Evolutionary conservation across 768 basidiomycete genomes (phyloP).

Genomic region (Termitomyces sp.): DNA sequence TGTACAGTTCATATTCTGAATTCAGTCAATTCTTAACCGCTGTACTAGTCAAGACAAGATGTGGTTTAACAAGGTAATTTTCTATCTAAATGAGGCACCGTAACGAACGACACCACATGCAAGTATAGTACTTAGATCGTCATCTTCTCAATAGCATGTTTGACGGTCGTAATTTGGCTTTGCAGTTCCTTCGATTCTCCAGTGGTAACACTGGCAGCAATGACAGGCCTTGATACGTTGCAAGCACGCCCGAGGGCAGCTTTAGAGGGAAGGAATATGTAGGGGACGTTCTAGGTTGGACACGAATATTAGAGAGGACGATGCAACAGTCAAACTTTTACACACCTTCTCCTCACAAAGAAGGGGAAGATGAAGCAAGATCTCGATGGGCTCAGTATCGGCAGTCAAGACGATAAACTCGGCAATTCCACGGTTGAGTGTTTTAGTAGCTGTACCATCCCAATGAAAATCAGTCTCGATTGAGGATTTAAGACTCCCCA

Average conservation of each 20-base stretch:
- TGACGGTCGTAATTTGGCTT: constrained; percentile 84
- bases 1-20: background rate
- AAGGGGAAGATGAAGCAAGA: constrained; percentile 92
- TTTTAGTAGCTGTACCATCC: constrained; percentile 76
- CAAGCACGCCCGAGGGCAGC: constrained; percentile 95
- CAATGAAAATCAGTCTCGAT: constrained; percentile 5
- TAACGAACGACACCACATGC: background rate
- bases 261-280: constrained; percentile 93
- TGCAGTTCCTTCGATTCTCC: constrained; percentile 89
- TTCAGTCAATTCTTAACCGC: background rate
- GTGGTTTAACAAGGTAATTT: background rate
- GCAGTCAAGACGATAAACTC: constrained; percentile 97
- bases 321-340: background rate
- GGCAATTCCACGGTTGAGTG: constrained; percentile 94
- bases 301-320: background rate
- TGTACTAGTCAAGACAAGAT: too few species aligned
- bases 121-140: constrained; percentile 26
- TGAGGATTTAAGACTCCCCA: background rate
- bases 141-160: constrained; percentile 73
- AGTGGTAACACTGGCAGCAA: constrained; percentile 93
- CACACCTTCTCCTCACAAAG: constrained; percentile 96
- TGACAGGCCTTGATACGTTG: constrained; percentile 92
- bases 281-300: constrained; percentile 79
- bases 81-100: background rate
- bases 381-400: constrained; percentile 97